Evolutionary conservation across 2,329 filamentous ascomycete genomes (phyloP).

Genomic region (Talaromyces funiculosus): DNA sequence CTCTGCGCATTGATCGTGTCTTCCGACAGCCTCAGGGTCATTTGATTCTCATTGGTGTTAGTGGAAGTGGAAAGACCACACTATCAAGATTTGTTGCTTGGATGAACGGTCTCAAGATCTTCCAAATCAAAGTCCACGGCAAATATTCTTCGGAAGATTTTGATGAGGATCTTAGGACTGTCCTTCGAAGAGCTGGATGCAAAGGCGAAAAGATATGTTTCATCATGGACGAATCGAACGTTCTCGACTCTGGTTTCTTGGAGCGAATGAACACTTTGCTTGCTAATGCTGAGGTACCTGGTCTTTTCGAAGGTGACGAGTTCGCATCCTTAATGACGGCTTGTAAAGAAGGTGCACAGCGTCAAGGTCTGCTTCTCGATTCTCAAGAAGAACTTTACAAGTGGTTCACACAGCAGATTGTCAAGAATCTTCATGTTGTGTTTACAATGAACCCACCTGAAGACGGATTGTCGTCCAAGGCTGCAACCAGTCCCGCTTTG

Average conservation of each 20-base stretch:
- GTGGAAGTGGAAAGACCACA: slow-evolving; percentile 97
- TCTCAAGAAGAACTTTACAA: slow-evolving; percentile 99
- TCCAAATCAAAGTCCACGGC: slow-evolving; percentile 99
- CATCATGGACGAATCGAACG: slow-evolving; percentile 99
- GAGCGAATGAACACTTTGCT: slow-evolving; percentile 99
- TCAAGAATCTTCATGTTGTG: slow-evolving; percentile 97
- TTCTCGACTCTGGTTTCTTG: slow-evolving; percentile 95
- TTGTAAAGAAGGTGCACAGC: slow-evolving; percentile 96
- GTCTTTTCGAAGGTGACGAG: slow-evolving; percentile 98
- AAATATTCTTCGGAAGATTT: slow-evolving; percentile 99
- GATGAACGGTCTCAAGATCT: slow-evolving; percentile 99
- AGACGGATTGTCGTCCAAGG: slow-evolving; percentile 89
- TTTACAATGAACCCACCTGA: slow-evolving; percentile 99
- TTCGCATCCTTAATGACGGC: slow-evolving; percentile 98
- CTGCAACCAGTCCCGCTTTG: slow-evolving; percentile 91
- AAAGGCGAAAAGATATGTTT: slow-evolving; percentile 99
- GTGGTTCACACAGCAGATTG: slow-evolving; percentile 99
- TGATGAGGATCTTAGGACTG: slow-evolving; percentile 91
- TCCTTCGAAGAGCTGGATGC: slow-evolving; percentile 87
- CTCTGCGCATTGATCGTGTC: slow-evolving; percentile 94
- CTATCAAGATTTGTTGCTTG: slow-evolving; percentile 96
- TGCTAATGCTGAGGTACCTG: slow-evolving; percentile 98
- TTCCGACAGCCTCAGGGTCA: slow-evolving; percentile 98
- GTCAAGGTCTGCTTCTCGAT: slow-evolving; percentile 89
- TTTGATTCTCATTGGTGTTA: slow-evolving; percentile 96